Evolutionary conservation across 1,284 basidiomycete species (phyloP).

Genomic region (Sanghuangporus baumii): DNA sequence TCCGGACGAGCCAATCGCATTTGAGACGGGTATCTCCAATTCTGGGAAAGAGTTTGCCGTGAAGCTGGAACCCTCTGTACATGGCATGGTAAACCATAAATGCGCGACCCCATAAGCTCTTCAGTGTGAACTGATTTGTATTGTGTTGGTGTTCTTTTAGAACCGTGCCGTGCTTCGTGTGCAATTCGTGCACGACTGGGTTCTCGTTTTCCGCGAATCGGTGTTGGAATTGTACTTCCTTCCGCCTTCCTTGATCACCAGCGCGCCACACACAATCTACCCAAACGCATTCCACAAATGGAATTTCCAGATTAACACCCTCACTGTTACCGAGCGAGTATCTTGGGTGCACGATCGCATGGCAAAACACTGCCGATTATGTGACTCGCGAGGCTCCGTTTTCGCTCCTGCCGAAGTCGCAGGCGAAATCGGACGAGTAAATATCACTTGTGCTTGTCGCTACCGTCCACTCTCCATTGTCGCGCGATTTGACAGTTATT

Average conservation of each 20-base stretch:
- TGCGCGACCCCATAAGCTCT: background rate
- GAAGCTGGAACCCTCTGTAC: conserved; percentile 3
- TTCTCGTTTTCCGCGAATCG: conserved; percentile 35
- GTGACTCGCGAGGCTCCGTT: conserved; percentile 1
- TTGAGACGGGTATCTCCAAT: background rate
- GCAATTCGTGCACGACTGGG: conserved; percentile 33
- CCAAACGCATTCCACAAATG: conserved; percentile 43
- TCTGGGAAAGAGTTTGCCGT: background rate
- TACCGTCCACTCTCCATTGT: conserved; percentile 44
- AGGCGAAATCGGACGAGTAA: background rate
- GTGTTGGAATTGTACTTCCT: conserved; percentile 37
- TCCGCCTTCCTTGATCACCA: conserved; percentile 20
- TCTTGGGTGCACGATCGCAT: conserved; percentile 14
- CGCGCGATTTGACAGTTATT: conserved; percentile 52
- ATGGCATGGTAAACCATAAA: conserved; percentile 1
- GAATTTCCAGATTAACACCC: conserved; percentile 50
- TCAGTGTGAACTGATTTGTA: background rate
- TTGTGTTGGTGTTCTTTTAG: conserved; percentile 1
- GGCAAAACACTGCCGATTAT: background rate
- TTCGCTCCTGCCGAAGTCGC: too few relatives aligned
- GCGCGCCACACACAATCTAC: conserved; percentile 26
- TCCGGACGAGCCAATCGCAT: background rate
- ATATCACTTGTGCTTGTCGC: conserved; percentile 7
- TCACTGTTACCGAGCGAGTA: conserved; percentile 30
- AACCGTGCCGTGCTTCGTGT: conserved; percentile 21